phyloP scores from a whole-genome alignment of 2,329 filamentous ascomycete species.

The Penicillium sp. region DNA sequence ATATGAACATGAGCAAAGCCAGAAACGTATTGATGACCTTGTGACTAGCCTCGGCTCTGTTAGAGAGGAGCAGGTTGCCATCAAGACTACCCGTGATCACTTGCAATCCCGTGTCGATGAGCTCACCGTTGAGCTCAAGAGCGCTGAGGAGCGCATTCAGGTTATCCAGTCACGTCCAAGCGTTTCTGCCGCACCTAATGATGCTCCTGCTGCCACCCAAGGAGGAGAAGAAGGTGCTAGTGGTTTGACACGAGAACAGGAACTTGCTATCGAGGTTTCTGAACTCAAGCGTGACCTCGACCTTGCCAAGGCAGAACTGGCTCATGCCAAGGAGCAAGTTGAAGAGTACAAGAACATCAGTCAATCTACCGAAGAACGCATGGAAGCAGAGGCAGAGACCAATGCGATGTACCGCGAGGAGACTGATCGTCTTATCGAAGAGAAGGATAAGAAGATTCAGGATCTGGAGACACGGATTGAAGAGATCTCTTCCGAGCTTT shows the following conservation, averaged over 20 bases:
- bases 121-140: slow-evolving; percentile 80
- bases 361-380: slow-evolving; percentile 81
- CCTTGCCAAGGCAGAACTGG: slow-evolving; percentile 74
- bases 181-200: slow-evolving; percentile 53
- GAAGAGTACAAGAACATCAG: slow-evolving; percentile 89
- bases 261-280: slow-evolving; percentile 77
- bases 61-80: slow-evolving; percentile 81
- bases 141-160: slow-evolving; percentile 82
- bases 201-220: slow-evolving; percentile 44
- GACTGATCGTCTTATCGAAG: slow-evolving; percentile 70
- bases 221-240: slow-evolving; percentile 50
- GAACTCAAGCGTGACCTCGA: slow-evolving; percentile 88
- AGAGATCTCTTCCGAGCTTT: slow-evolving; percentile 79
- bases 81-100: slow-evolving; percentile 86
- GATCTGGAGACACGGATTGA: slow-evolving; percentile 82
- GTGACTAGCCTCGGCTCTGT: slow-evolving; percentile 74
- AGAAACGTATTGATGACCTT: slow-evolving; percentile 91
- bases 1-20: slow-evolving; percentile 82
- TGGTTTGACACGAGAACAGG: slow-evolving; percentile 69
- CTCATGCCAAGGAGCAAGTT: slow-evolving; percentile 75
- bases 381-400: slow-evolving; percentile 74
- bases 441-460: slow-evolving; percentile 76
- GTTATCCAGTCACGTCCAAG: slow-evolving; percentile 79
- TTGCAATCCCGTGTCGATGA: slow-evolving; percentile 87
- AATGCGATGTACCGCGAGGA: slow-evolving; percentile 88